A percentile compares a stretch with the other conserved stretches of the same genome.
Evolutionary conservation across 2,329 filamentous ascomycete species (phyloP).

Genomic region (Penicillium italicum): DNA sequence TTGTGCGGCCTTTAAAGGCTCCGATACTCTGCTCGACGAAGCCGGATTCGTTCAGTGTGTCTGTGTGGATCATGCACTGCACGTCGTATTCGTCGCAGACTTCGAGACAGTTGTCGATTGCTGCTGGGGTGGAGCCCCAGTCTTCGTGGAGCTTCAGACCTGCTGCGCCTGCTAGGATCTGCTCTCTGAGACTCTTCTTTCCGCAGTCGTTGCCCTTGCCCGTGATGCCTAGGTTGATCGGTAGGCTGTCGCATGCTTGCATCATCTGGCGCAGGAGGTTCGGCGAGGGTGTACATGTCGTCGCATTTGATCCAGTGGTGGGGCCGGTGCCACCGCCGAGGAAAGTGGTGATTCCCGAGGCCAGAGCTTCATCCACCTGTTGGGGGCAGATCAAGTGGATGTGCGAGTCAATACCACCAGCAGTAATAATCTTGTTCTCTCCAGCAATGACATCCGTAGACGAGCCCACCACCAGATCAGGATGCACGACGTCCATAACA

Average conservation of each 20-base stretch:
- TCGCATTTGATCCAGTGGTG: conserved; percentile 86
- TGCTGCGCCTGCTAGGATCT: conserved; percentile 77
- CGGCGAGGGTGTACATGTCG: conserved; percentile 85
- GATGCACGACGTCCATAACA: conserved; percentile 82
- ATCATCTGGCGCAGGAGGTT: conserved; percentile 85
- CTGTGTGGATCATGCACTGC: conserved; percentile 91
- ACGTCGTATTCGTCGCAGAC: conserved; percentile 91
- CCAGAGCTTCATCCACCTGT: conserved; percentile 76
- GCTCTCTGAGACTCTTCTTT: conserved; percentile 67
- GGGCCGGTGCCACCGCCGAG: conserved; percentile 88
- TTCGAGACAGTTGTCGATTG: conserved; percentile 79
- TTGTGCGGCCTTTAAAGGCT: conserved; percentile 81
- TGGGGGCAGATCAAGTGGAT: conserved; percentile 96
- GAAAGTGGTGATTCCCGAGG: conserved; percentile 85
- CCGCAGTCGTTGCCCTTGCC: conserved; percentile 88
- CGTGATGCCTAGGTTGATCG: conserved; percentile 85
- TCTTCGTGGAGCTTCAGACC: conserved; percentile 95
- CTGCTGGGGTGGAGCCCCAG: conserved; percentile 87
- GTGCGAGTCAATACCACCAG: conserved; percentile 84
- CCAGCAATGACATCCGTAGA: conserved; percentile 90
- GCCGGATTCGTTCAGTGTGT: conserved; percentile 95
- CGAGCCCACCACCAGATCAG: conserved; percentile 75
- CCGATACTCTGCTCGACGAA: conserved; percentile 88
- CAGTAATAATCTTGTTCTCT: conserved; percentile 86
- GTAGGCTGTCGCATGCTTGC: conserved; percentile 75